Evolutionary conservation across 768 basidiomycete genomes (phyloP), one percentile per base, ranked within the genome.

Genomic region (Boletus tomentosulus): DNA sequence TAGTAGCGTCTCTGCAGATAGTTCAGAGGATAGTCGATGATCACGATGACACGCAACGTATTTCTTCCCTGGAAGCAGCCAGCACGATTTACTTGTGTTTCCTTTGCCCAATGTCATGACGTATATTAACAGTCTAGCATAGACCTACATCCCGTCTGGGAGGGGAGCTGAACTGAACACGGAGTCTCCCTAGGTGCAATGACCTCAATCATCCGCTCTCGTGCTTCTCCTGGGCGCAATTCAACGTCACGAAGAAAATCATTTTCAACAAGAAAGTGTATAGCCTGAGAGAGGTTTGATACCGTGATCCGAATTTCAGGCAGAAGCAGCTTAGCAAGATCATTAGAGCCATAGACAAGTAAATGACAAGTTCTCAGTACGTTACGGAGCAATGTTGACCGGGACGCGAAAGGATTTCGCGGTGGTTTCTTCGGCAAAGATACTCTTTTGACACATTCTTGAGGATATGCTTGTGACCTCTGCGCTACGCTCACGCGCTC

Each of bases 241-340:
- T 97, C 95, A 2, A 96, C 91, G 30, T 80, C 81, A 43, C 77
- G 74, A 34, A 98, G 72, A 71, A 95, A 92, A 64, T 93, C 85
- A 58, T 98, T 97, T 56, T 89, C 88, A 1, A 91, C 92, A 16
- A 96, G 69, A 69, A 97, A 98, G 30, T 80, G 84, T 58, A 97
- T 90, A 5, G 90, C 92, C 68, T 98, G 95, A 0, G 93, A 93
- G 5, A 98, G 77, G 68, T 94, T 94, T 2, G 92, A 95, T 4
- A 94, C 79, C 0, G 94, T 95, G 58, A 89, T 78, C 28, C 87
- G 83, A 37, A 96, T 93, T 66, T 96, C 93, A 12, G 87, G 89
- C 19, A 87, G 74, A 5, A 97, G 77, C 12, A 97, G 73, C 90
- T 94, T 61, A 19, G 58, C 24, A 48, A 45, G 11, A 50, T 31